Base-by-base conservation (phyloP, 1,284 basidiomycete genomes). In the Mycena sp. region DNA sequence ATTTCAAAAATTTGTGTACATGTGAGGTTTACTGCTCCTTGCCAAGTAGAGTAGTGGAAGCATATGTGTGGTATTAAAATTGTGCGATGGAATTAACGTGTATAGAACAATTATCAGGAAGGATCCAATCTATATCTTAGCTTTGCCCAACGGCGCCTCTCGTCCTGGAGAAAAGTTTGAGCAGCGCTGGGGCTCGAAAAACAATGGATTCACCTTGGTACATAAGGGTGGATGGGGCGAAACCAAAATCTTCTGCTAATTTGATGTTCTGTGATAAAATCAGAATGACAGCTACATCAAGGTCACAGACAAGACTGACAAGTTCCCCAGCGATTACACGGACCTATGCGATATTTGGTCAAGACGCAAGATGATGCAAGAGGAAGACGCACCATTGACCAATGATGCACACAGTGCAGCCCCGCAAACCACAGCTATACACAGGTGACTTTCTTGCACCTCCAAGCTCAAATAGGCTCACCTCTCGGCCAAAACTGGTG, bases 341-440 rank as follows among this genome's bases (percentile, higher is more conserved):
- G 53, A 93, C 82, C 90, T 92, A 45, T 35, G 29, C 58, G 9
- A 7, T 91, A 35, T 85, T 84, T 25, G 75, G 70, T 26, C 35
- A 50, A 26, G 29, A 30, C 45, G 26, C 14, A 0, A n/a, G 53
- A 51, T 26, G 64, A 48, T 56, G 37, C 12, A 53, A 61, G 50
- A 51, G 32, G 29, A 49, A 57, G 19, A 72, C 84, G 69, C 72
- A 92, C 90, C 90, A 93, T 92, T 17, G 90, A 91, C 90, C 90
- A 93, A 73, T 93, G 92, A 75, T 93, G 91, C 37, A 94, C 89
- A 46, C 92, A 92, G 73, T 95, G 93, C 28, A 95, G 76, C 25
- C 83, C 86, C n/a, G 86, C 85, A 74, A 95, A 95, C 93, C 93
- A 95, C n/a, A 95, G 75, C 91, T 94, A 35, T 6, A 56, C 23